Base-by-base conservation (phyloP, 495 filamentous ascomycete species). In the Lepraria neglecta region DNA sequence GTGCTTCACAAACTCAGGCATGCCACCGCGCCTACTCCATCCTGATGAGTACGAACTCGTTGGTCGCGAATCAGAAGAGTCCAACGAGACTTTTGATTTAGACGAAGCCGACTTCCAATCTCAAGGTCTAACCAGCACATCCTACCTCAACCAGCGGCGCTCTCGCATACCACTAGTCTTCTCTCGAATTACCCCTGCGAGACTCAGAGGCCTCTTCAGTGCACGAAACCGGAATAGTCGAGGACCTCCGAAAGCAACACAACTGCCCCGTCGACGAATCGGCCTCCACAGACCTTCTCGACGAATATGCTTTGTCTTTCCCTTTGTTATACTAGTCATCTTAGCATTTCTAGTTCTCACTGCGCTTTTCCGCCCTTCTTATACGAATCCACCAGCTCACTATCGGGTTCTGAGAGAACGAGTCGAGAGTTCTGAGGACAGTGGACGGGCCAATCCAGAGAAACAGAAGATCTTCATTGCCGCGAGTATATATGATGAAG, bases 381-480 rank as follows among this genome's bases (percentile, higher is more conserved):
- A 88, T 68, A 82, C 82, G 4, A 71, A 70, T 17, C 77, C 69
- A 5, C 80, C 78, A 19, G 66, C 76, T 21, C 78, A 82, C 66
- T 85, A 85, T 62, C 51, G 62, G 4, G 62, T 66, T 17, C 70
- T 86, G 0, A 70, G 72, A 17, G 59, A 73, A 27, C 66, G 70
- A 1, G 71, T 77, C 9, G 62, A 67, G 46, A 69, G 71, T 45
- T 75, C 68, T 24, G 70, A 73, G 12, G 47, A 66, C 12, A 57
- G 74, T 3, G 87, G 85, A 3, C 76, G 84, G 38, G 86, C 82
- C 15, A 90, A 91, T 65, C 72, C 79, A 3, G 67, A 76, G 24
- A 75, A 82, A 44, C 84, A 90, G 68, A 87, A 84, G 62, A 76
- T 92, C 17, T 92, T 89, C 69, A 88, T 92, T 60, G 86, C 85